phyloP scores from a whole-genome alignment of 2,329 filamentous ascomycete species.

The Didymosphaeria variabile region DNA sequence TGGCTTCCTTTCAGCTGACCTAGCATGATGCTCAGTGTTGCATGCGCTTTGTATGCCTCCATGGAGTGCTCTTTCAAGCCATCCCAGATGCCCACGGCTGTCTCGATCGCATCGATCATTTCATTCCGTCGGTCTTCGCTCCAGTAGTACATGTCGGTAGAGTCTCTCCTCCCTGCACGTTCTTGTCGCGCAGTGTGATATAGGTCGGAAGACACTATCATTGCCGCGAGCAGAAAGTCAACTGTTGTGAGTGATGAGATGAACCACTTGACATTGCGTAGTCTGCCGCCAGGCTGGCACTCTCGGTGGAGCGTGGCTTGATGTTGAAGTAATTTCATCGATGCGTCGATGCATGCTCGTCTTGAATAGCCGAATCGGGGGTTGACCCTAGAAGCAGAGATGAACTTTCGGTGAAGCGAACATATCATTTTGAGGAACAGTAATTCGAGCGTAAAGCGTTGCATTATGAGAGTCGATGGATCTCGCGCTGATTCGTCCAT shows the following conservation, averaged over 20 bases:
- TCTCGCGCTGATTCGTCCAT: slow-evolving; percentile 79
- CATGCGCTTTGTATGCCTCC: slow-evolving; percentile 88
- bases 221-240: slow-evolving; percentile 86
- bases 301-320: slow-evolving; percentile 80
- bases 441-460: slow-evolving; percentile 83
- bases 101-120: slow-evolving; percentile 79
- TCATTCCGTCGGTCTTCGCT: slow-evolving; percentile 66
- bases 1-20: slow-evolving; percentile 72
- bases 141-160: slow-evolving; percentile 54
- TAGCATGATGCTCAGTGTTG: slow-evolving; percentile 84
- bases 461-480: slow-evolving; percentile 73
- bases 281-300: slow-evolving; percentile 73
- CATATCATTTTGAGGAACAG: slow-evolving; percentile 90
- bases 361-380: slow-evolving; percentile 85
- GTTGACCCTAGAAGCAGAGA: slow-evolving; percentile 76
- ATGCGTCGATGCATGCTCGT: slow-evolving; percentile 84
- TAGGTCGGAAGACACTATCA: slow-evolving; percentile 83
- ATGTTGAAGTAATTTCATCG: slow-evolving; percentile 80
- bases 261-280: slow-evolving; percentile 79
- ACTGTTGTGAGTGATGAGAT: slow-evolving; percentile 81
- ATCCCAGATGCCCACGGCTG: slow-evolving; percentile 81
- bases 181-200: slow-evolving; percentile 69
- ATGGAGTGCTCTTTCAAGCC: slow-evolving; percentile 79
- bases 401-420: slow-evolving; percentile 86
- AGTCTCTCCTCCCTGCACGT: slow-evolving; percentile 45